phyloP scores from a whole-genome alignment of 169 alveolate species.

The Plasmodium gaboni region DNA sequence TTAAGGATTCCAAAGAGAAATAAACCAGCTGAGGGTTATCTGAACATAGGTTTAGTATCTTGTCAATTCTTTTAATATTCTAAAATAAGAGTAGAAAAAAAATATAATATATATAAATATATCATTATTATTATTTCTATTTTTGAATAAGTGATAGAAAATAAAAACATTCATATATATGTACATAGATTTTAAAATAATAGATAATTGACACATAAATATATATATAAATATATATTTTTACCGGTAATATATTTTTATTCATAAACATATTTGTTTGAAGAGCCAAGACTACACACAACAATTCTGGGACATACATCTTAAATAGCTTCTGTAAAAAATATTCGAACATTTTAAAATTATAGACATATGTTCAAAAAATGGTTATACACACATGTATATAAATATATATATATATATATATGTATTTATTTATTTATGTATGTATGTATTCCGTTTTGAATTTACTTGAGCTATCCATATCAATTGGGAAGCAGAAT shows the following conservation, averaged over 20 bases:
- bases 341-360: neutral
- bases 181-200: neutral
- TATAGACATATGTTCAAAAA: neutral
- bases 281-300: constrained; percentile 49
- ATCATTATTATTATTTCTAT: too few species aligned
- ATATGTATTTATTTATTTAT: neutral
- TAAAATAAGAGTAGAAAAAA: neutral
- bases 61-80: constrained; percentile 74
- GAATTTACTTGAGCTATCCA: constrained; percentile 62
- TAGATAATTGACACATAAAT: neutral
- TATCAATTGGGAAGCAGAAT: constrained; percentile 42
- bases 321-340: constrained; percentile 50
- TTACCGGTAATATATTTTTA: constrained; percentile 55
- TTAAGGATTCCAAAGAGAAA: constrained; percentile 50
- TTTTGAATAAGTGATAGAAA: neutral
- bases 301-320: constrained; percentile 62
- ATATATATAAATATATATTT: neutral
- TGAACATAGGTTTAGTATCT: constrained; percentile 41
- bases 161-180: neutral
- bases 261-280: constrained; percentile 68
- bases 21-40: constrained; percentile 70
- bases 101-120: neutral
- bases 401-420: neutral
- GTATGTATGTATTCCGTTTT: too few species aligned
- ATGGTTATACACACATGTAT: neutral